Conservation (phyloP, 2,329 filamentous ascomycete species). For the Fusarium tuaranense region DNA sequence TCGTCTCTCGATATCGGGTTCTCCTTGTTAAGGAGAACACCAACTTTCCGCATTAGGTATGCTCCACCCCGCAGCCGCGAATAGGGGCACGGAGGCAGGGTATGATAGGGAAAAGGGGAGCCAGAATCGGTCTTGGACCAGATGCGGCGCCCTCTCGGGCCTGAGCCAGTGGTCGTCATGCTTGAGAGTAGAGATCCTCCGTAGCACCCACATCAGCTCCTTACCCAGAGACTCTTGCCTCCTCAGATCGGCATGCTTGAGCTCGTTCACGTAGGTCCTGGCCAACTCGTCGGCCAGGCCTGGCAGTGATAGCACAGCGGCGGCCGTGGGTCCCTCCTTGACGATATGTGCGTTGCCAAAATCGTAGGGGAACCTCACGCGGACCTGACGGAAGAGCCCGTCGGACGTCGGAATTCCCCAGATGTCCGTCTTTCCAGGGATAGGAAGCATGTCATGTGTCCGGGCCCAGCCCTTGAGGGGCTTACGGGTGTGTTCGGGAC, state of each 20-base stretch:
- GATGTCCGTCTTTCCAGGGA: constrained; percentile 43
- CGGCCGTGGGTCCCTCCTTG: constrained; percentile 27
- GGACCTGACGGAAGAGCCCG: constrained; percentile 48
- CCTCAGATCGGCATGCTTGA: constrained; percentile 23
- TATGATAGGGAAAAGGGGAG: constrained; percentile 47
- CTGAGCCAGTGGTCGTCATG: constrained; percentile 34
- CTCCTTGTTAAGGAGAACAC: neutral
- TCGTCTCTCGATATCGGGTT: neutral
- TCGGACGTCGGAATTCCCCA: constrained; percentile 53
- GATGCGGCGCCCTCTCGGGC: constrained; percentile 32
- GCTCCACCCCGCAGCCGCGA: constrained; percentile 47
- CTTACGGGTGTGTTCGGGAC: constrained; percentile 50
- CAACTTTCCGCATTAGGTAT: constrained; percentile 29
- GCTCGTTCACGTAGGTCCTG: constrained; percentile 45
- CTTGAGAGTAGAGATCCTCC: constrained; percentile 42
- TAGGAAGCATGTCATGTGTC: constrained; percentile 47
- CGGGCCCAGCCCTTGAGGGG: constrained; percentile 57
- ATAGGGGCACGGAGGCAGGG: constrained; percentile 44
- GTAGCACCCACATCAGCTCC: constrained; percentile 52
- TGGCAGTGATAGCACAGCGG: constrained; percentile 50
- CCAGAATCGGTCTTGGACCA: constrained; percentile 46
- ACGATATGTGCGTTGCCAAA: constrained; percentile 47
- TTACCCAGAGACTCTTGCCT: constrained; percentile 40
- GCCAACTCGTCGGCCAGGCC: constrained; percentile 52
- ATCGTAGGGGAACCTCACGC: constrained; percentile 51